phyloP scores from a whole-genome alignment of 495 filamentous ascomycete species.

The Xanthoparmelia taractica region DNA sequence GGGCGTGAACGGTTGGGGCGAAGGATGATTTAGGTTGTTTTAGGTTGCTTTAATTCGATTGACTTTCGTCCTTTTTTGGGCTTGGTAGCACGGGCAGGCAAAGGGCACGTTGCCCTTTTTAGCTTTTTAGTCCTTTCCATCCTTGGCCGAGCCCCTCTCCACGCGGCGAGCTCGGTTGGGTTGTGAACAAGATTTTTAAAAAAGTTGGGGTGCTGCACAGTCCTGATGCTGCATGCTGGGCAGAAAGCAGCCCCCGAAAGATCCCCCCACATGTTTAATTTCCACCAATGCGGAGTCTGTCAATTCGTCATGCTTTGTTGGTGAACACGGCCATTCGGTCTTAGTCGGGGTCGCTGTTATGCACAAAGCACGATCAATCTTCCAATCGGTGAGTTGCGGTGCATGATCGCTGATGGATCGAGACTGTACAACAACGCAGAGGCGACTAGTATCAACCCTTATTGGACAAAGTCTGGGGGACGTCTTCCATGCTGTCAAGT shows the following conservation, averaged over 20 bases:
- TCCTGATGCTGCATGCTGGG: too few species aligned
- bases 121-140: too few species aligned
- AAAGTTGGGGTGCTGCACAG: too few species aligned
- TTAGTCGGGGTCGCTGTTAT: too few species aligned
- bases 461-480: background rate
- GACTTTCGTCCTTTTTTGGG: background rate
- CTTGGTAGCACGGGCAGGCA: background rate
- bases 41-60: background rate
- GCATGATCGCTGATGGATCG: background rate
- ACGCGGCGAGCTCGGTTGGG: background rate
- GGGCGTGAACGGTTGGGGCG: too few species aligned
- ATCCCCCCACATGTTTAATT: constrained; percentile 5
- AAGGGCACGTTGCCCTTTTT: background rate
- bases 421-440: background rate
- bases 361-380: too few species aligned
- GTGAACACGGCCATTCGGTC: too few species aligned
- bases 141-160: too few species aligned
- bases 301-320: too few species aligned
- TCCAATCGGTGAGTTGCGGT: background rate
- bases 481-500: constrained; percentile 1
- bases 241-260: too few species aligned
- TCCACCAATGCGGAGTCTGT: background rate
- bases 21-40: too few species aligned
- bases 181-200: background rate
- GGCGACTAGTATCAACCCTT: too few species aligned